A percentile compares a stretch with the other conserved stretches of the same genome.
phyloP scores from a whole-genome alignment of 2,329 filamentous ascomycete genomes.

The Aspergillus quadricinctus region DNA sequence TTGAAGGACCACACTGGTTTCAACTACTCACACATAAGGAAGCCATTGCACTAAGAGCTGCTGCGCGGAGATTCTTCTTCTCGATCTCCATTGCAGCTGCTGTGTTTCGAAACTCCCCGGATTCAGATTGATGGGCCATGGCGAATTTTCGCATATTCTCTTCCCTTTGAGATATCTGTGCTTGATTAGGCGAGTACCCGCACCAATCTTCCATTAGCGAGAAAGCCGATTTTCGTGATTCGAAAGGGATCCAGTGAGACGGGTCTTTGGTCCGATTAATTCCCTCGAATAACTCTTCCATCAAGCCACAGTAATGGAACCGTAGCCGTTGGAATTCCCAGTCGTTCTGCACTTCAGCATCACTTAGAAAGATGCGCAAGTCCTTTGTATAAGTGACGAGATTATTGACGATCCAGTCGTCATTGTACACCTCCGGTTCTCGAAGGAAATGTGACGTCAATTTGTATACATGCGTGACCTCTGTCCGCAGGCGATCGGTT shows the following conservation, averaged over 20 bases:
- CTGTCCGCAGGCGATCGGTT: slow-evolving; percentile 82
- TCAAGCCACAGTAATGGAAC: slow-evolving; percentile 87
- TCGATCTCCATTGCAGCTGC: slow-evolving; percentile 95
- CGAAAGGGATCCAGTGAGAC: slow-evolving; percentile 94
- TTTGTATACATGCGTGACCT: slow-evolving; percentile 95
- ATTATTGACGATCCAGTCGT: slow-evolving; percentile 87
- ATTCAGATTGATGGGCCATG: slow-evolving; percentile 69
- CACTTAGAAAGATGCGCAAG: slow-evolving; percentile 88
- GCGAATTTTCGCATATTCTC: slow-evolving; percentile 82
- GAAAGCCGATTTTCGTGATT: slow-evolving; percentile 91
- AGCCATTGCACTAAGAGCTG: slow-evolving; percentile 92
- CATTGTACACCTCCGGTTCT: slow-evolving; percentile 70
- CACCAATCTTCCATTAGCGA: slow-evolving; percentile 99
- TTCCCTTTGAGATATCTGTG: slow-evolving; percentile 74
- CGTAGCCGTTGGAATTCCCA: slow-evolving; percentile 90
- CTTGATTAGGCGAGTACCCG: slow-evolving; percentile 88
- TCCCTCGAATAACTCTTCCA: slow-evolving; percentile 89
- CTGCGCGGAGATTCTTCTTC: slow-evolving; percentile 84
- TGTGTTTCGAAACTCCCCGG: slow-evolving; percentile 69
- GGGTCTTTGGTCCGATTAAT: slow-evolving; percentile 82
- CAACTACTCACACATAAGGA: slow-evolving; percentile 72
- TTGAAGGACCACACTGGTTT: not conserved
- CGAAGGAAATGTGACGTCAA: slow-evolving; percentile 86
- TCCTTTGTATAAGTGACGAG: slow-evolving; percentile 88
- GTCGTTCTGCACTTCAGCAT: slow-evolving; percentile 89